Percentiles rank a stretch among this genome's conserved stretches.
Conservation (phyloP, 306 rosid species). For the Cucumis hystrix region DNA sequence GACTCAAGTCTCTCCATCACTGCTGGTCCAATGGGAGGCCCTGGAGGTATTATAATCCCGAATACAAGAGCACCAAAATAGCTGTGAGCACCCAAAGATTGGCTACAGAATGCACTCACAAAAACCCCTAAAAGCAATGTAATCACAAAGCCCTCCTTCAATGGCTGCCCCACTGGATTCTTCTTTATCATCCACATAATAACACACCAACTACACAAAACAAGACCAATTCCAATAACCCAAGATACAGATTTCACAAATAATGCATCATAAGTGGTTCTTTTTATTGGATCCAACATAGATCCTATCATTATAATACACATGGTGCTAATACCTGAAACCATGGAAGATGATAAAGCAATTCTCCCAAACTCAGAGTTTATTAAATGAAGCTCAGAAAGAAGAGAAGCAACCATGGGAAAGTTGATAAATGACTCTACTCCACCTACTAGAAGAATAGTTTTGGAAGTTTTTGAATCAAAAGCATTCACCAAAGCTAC, state of each 20-base stretch:
- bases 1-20: slow-evolving; percentile 13
- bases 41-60: slow-evolving; percentile 16
- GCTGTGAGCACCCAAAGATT: slow-evolving; percentile 10
- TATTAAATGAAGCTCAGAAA: slow-evolving; percentile 15
- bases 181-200: slow-evolving; percentile 13
- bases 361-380: slow-evolving; percentile 21
- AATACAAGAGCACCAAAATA: slow-evolving; percentile 20
- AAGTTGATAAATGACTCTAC: slow-evolving; percentile 13
- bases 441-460: slow-evolving; percentile 5
- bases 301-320: neutral
- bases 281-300: neutral
- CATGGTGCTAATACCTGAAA: slow-evolving; percentile 3
- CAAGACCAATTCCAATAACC: neutral
- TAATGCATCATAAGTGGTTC: neutral
- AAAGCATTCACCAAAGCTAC: neutral
- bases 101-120: slow-evolving; percentile 11
- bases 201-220: neutral
- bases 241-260: neutral
- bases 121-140: slow-evolving; percentile 7
- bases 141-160: slow-evolving; percentile 1
- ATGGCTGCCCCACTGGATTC: slow-evolving; percentile 6
- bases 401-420: slow-evolving; percentile 13
- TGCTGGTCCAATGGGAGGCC: slow-evolving; percentile 14
- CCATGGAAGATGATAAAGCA: slow-evolving; percentile 16
- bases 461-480: neutral